Base-by-base conservation (phyloP, 495 filamentous ascomycete species). In the Neurospora sp. region DNA sequence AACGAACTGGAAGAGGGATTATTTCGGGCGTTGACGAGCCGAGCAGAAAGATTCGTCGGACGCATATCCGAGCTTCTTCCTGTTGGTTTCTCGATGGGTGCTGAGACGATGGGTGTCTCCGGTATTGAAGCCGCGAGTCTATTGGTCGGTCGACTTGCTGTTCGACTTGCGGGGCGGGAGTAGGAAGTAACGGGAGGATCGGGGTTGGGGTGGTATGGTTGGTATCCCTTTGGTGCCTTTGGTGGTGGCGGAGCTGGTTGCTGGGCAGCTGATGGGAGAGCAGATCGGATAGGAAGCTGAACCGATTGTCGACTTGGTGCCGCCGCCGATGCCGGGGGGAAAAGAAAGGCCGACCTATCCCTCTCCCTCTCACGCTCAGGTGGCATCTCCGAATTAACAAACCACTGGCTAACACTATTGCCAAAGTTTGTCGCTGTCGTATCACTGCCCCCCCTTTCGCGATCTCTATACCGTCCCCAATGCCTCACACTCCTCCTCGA, bases 21-120 rank as follows among this genome's bases (percentile, higher is more conserved):
- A 69, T 70, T 6, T 7, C 48, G 10, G 4, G 65, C 8, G 40
- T 53, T 27, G 70, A 71, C 37, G 17, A 72, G 40, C 59, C 61
- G 14, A 71, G 71, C 65, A 4, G 35, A 71, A 20, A 73, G 40
- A 16, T 70, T 70, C 6, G 72, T 73, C 4, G 71, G 39, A 20
- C 73, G 72, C 39, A 72, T 74, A 6, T 61, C 72, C 14, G 72
- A 71, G 44, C 48, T 69, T 40, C 65, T 70, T 40, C 72, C 70
- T 16, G 31, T 37, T 10, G 42, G 44, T 9, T 70, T 69, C 20
- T 65, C 44, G 16, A 65, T 9, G 20, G 35, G 22, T 8, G 22
- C 53, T 27, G 22, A 61, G 22, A 61, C 22, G 1, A 61, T 61
- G 0, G 53, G 53, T 0, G 53, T 61, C 4, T 61, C 53, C 1